phyloP scores from a whole-genome alignment of 2,329 filamentous ascomycete species.

The Sclerotiophoma versabilis region DNA sequence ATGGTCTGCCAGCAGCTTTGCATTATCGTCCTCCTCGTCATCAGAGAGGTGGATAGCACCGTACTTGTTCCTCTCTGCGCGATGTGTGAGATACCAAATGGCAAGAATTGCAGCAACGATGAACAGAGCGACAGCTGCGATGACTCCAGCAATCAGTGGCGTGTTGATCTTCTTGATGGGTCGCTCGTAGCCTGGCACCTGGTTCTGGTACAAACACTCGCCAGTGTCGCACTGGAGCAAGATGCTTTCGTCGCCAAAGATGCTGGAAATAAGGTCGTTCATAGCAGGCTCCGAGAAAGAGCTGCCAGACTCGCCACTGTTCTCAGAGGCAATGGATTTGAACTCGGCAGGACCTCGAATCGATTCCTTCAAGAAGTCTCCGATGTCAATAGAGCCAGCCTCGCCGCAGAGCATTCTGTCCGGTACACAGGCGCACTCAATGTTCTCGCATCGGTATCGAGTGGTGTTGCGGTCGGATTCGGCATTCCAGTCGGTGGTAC shows the following conservation, averaged over 20 bases:
- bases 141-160: conserved; percentile 91
- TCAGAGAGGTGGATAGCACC: conserved; percentile 80
- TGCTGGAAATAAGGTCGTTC: conserved; percentile 84
- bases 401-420: conserved; percentile 95
- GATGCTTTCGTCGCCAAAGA: conserved; percentile 94
- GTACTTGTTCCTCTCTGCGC: conserved; percentile 66
- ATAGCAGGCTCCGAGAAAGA: conserved; percentile 90
- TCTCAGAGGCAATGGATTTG: conserved; percentile 66
- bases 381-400: conserved; percentile 87
- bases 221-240: conserved; percentile 81
- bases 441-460: conserved; percentile 81
- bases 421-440: conserved; percentile 86
- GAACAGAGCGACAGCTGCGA: conserved; percentile 84
- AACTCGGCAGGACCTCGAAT: conserved; percentile 92
- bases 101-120: conserved; percentile 83
- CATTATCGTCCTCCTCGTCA: conserved; percentile 83
- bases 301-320: conserved; percentile 72
- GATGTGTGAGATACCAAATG: conserved; percentile 87
- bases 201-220: conserved; percentile 91
- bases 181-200: conserved; percentile 87
- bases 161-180: conserved; percentile 97
- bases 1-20: conserved; percentile 88
- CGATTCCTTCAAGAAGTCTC: conserved; percentile 80
- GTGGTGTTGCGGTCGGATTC: conserved; percentile 78
- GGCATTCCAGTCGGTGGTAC: conserved; percentile 74